These are phyloP conservation scores for Aechmea fasciata DNA, from an alignment of 176 grass and related monocot species.

Conservation along the genomic window DNA sequence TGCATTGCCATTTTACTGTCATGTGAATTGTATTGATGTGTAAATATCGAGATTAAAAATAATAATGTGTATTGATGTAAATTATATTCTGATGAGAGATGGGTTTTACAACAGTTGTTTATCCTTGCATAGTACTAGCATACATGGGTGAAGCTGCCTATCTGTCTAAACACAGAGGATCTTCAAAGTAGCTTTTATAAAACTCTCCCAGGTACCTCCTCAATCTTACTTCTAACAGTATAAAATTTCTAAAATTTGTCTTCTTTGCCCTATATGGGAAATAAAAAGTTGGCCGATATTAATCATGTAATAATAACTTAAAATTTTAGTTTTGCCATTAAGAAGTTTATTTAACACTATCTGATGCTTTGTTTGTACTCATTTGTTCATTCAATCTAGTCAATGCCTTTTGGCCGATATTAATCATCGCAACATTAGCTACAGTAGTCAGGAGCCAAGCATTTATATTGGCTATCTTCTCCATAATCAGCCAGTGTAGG, in stretches of 20 bases:
- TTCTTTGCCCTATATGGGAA: too few relatives aligned
- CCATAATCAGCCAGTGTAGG: slow-evolving; percentile 79
- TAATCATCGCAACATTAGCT: slow-evolving; percentile 71
- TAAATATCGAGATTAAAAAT: too few relatives aligned
- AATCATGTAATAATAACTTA: background rate
- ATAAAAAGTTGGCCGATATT: background rate
- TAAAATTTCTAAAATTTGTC: too few relatives aligned
- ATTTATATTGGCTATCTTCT: slow-evolving; percentile 79
- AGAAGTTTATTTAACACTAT: background rate
- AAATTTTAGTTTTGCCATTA: background rate
- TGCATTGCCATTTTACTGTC: too few relatives aligned
- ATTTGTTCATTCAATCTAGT: slow-evolving; percentile 29
- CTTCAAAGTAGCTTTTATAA: slow-evolving; percentile 87
- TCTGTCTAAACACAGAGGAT: slow-evolving; percentile 74
- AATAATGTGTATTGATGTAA: too few relatives aligned
- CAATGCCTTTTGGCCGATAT: slow-evolving; percentile 62
- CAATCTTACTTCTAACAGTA: too few relatives aligned
- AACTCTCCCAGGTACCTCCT: slow-evolving; percentile 61
- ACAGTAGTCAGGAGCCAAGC: slow-evolving; percentile 82
- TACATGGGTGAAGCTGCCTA: slow-evolving; percentile 97
- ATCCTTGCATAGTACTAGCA: slow-evolving; percentile 80
- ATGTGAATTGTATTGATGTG: too few relatives aligned
- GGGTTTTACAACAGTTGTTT: slow-evolving; percentile 63
- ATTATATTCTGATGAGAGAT: slow-evolving; percentile 43
- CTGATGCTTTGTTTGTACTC: background rate